These are phyloP conservation scores for Dendrostoma leiphaemia DNA, from an alignment of 2,329 filamentous ascomycete genomes.

Conservation along the genomic window DNA sequence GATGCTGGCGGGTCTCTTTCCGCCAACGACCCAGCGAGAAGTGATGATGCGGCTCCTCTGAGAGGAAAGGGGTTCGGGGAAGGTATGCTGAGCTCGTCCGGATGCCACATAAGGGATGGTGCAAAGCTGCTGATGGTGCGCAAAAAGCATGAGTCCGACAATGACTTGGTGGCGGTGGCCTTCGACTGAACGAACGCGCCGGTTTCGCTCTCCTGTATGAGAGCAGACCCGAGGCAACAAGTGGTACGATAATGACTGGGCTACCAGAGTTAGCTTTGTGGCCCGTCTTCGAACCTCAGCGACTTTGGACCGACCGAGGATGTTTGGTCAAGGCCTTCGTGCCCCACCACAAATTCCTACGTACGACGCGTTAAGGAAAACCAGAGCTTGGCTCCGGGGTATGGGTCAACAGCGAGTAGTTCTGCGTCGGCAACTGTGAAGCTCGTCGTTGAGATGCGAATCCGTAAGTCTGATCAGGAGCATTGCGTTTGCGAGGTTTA, in stretches of 20 bases:
- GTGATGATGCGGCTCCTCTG: slow-evolving; percentile 8
- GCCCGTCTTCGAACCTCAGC: neutral
- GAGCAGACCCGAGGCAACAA: too few relatives aligned
- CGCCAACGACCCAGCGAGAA: neutral
- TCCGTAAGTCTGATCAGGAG: neutral
- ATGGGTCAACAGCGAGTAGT: neutral
- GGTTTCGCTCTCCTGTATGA: too few relatives aligned
- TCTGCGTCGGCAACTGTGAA: neutral
- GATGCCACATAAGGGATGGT: slow-evolving; percentile 17
- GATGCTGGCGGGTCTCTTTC: neutral
- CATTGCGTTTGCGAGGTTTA: neutral
- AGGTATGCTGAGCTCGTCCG: neutral
- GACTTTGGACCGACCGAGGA: neutral
- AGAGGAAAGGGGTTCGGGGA: slow-evolving; percentile 5
- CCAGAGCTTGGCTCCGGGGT: neutral
- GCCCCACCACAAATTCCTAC: neutral
- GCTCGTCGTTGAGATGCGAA: neutral
- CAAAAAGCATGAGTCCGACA: neutral
- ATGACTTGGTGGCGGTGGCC: neutral
- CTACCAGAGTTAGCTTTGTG: neutral
- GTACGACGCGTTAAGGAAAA: neutral
- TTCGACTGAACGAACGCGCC: too few relatives aligned
- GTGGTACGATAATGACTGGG: too few relatives aligned
- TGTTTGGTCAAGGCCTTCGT: neutral
- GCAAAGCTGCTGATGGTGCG: slow-evolving; percentile 2